These are phyloP conservation scores for Collybia nuda DNA, from an alignment of 768 basidiomycete genomes.

Conservation along the genomic window DNA sequence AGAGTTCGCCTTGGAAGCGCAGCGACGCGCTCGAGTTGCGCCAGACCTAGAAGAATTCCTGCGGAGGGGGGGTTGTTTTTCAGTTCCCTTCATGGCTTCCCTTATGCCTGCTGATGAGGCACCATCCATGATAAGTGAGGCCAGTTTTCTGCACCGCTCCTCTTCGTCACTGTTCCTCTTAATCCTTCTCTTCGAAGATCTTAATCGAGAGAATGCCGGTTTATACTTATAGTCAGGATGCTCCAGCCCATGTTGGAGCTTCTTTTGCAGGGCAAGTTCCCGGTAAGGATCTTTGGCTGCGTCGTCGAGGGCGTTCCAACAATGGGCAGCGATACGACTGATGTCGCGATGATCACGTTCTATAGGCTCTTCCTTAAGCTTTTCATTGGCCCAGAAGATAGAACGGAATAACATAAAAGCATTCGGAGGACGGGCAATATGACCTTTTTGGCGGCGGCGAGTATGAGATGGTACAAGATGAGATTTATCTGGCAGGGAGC, in stretches of 20 bases:
- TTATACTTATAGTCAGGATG: slow-evolving; percentile 60
- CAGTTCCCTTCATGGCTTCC: slow-evolving; percentile 13
- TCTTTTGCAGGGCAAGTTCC: slow-evolving; percentile 39
- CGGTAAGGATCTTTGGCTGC: slow-evolving; percentile 42
- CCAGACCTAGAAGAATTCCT: not conserved
- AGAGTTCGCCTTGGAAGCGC: slow-evolving; percentile 3
- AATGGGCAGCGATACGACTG: slow-evolving; percentile 59
- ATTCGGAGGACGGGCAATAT: slow-evolving; percentile 72
- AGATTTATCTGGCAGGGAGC: not conserved
- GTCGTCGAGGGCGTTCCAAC: slow-evolving; percentile 54
- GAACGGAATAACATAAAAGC: slow-evolving; percentile 77
- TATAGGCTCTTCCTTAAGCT: slow-evolving; percentile 42
- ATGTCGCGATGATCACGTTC: slow-evolving; percentile 70
- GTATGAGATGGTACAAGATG: slow-evolving; percentile 16
- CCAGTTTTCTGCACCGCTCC: slow-evolving; percentile 37
- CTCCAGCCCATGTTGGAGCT: slow-evolving; percentile 41
- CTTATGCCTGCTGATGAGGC: slow-evolving; percentile 28
- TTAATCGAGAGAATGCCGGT: slow-evolving; percentile 31
- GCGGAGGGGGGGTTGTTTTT: slow-evolving; percentile 1
- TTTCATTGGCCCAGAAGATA: slow-evolving; percentile 54
- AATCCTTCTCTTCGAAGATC: slow-evolving; percentile 34
- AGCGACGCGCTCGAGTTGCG: not conserved
- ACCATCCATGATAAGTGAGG: slow-evolving; percentile 32
- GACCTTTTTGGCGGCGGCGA: slow-evolving; percentile 30
- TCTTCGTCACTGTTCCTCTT: slow-evolving; percentile 31